Conservation (phyloP, 2,329 filamentous ascomycete genomes). For the Talaromyces sp. region DNA sequence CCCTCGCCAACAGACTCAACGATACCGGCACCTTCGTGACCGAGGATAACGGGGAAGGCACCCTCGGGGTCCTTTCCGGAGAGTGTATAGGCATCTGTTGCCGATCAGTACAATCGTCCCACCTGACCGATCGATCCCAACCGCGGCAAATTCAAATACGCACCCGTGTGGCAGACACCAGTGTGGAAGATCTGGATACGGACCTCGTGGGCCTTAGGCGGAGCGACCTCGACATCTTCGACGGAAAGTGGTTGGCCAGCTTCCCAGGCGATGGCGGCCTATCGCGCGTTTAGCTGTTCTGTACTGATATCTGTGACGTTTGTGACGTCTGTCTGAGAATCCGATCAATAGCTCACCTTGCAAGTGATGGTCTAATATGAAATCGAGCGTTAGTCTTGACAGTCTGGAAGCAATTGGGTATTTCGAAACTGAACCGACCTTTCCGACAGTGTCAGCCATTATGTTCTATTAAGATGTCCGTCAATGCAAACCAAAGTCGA, state of each 20-base stretch:
- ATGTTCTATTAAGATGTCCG: conserved; percentile 19
- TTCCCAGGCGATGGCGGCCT: conserved; percentile 96
- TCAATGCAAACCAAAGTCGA: neutral
- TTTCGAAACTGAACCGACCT: conserved; percentile 37
- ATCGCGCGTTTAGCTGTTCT: conserved; percentile 24
- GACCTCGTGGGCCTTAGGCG: conserved; percentile 89
- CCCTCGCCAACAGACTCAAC: conserved; percentile 93
- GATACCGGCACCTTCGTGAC: conserved; percentile 86
- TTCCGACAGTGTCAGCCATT: conserved; percentile 57
- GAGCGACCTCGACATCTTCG: conserved; percentile 87
- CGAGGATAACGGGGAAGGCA: conserved; percentile 82
- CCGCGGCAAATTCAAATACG: conserved; percentile 21
- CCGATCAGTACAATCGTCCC: neutral
- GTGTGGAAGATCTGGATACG: conserved; percentile 97
- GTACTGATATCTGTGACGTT: too few relatives aligned
- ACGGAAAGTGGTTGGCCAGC: conserved; percentile 83
- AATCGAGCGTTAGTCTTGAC: neutral
- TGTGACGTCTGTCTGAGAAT: neutral
- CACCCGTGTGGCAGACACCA: conserved; percentile 97
- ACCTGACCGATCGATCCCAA: too few relatives aligned
- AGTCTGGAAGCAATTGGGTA: neutral
- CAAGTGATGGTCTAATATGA: conserved; percentile 76
- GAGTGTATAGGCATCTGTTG: conserved; percentile 81
- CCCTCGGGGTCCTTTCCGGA: conserved; percentile 97
- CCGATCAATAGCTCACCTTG: conserved; percentile 53